These are phyloP conservation scores for Kodamaea jinghongensis DNA, from an alignment of 805 yeast species.

Conservation along the genomic window DNA sequence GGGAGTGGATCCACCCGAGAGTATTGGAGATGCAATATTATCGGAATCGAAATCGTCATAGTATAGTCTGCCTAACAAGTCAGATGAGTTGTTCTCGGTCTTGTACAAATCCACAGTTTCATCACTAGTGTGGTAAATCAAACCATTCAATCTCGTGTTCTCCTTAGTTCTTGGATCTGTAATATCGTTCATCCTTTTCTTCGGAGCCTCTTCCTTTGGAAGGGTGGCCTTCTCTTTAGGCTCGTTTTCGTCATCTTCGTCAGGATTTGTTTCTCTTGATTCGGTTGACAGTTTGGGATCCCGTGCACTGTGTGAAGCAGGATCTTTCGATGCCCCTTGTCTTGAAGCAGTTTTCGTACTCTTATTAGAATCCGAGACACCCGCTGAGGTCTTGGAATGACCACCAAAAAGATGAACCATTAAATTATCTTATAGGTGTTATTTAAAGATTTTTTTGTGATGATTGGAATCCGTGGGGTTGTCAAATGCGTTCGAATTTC, in stretches of 20 bases:
- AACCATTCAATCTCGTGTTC: conserved; percentile 39
- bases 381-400: not conserved
- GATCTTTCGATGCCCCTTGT: not conserved
- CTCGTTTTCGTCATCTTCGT: conserved; percentile 4
- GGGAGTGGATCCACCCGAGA: conserved; percentile 17
- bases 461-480: too few species aligned
- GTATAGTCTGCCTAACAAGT: conserved; percentile 40
- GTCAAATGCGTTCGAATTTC: too few species aligned
- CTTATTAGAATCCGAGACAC: not conserved
- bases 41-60: conserved; percentile 44
- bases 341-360: not conserved
- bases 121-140: conserved; percentile 36
- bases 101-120: conserved; percentile 39
- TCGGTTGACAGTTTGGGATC: not conserved
- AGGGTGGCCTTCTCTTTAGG: conserved; percentile 4
- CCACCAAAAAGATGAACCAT: not conserved
- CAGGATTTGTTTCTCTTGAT: not conserved
- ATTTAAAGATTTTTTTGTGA: too few species aligned
- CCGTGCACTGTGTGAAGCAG: too few species aligned
- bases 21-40: conserved; percentile 15
- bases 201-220: conserved; percentile 8
- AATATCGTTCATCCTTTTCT: conserved; percentile 1
- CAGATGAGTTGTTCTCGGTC: conserved; percentile 37
- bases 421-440: too few species aligned
- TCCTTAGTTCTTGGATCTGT: conserved; percentile 24